phyloP scores from a whole-genome alignment of 192 early-diverging fungal species.

The Backusella tarrabulga region DNA sequence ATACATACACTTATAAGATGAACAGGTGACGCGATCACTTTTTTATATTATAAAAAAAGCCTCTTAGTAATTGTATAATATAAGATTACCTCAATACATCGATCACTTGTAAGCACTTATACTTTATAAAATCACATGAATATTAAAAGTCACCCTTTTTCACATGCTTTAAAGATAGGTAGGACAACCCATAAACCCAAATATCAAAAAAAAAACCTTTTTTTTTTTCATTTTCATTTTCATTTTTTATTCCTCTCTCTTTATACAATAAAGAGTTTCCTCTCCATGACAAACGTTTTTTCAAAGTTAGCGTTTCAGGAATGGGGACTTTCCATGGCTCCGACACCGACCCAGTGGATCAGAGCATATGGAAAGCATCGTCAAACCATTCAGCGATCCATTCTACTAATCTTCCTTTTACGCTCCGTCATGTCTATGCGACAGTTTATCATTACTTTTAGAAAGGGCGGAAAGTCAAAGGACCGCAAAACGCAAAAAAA shows the following conservation, averaged over 20 bases:
- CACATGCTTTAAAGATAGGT: background rate
- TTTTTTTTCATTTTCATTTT: background rate
- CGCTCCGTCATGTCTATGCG: constrained; percentile 20
- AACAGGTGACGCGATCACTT: too few relatives aligned
- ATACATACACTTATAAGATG: too few relatives aligned
- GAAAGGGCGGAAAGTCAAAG: constrained; percentile 9
- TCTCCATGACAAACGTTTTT: constrained; percentile 16
- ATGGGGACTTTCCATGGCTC: constrained; percentile 1
- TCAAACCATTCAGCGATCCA: constrained; percentile 37
- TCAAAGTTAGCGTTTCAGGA: background rate
- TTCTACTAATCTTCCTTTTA: constrained; percentile 36
- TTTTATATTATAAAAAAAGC: too few relatives aligned
- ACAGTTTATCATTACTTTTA: constrained; percentile 15
- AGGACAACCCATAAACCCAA: constrained; percentile 8
- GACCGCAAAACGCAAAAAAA: background rate
- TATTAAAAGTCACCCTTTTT: constrained; percentile 1
- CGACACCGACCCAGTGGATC: background rate
- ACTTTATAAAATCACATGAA: constrained; percentile 2
- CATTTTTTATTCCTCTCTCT: background rate
- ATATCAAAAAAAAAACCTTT: background rate
- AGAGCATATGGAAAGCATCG: constrained; percentile 35
- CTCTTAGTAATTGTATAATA: too few relatives aligned
- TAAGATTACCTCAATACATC: too few relatives aligned
- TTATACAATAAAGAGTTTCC: background rate
- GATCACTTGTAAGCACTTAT: background rate